Conservation (phyloP, 306 rosid species). For the Urtica urens region DNA sequence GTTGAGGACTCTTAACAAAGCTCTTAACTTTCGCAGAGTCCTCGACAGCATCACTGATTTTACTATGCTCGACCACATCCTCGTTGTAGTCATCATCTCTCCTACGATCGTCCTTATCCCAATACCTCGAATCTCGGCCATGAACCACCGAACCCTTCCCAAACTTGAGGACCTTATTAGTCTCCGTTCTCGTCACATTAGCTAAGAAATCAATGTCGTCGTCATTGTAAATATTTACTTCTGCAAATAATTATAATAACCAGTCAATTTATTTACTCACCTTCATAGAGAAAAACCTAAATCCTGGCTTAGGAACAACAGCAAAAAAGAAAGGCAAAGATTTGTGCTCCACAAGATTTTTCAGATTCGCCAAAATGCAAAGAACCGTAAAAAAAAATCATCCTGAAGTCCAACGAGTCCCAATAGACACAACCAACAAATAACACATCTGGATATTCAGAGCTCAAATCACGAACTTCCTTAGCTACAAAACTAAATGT, state of each 20-base stretch:
- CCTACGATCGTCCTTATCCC: constrained; percentile 97
- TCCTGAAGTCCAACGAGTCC: too few relatives aligned
- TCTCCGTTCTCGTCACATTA: constrained; percentile 65
- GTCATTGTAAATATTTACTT: constrained; percentile 26
- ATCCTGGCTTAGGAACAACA: too few relatives aligned
- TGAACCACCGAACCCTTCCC: constrained; percentile 61
- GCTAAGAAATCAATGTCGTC: constrained; percentile 76
- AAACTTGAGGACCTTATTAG: constrained; percentile 52
- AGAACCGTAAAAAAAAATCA: too few relatives aligned
- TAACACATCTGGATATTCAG: neutral
- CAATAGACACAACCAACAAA: neutral
- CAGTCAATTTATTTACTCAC: too few relatives aligned
- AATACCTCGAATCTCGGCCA: constrained; percentile 88
- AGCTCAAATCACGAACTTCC: neutral
- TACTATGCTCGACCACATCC: constrained; percentile 37
- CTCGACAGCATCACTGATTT: constrained; percentile 18
- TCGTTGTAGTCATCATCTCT: constrained; percentile 82
- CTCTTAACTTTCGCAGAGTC: constrained; percentile 23
- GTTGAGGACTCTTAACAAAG: constrained; percentile 20
- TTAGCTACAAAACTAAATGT: neutral
- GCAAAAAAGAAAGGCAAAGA: neutral
- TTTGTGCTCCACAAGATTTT: too few relatives aligned
- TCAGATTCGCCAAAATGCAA: too few relatives aligned
- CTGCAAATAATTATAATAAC: too few relatives aligned
- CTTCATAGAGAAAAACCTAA: constrained; percentile 4